Conservation (phyloP, 345 rosid species). For the Eucalyptus regnans region DNA sequence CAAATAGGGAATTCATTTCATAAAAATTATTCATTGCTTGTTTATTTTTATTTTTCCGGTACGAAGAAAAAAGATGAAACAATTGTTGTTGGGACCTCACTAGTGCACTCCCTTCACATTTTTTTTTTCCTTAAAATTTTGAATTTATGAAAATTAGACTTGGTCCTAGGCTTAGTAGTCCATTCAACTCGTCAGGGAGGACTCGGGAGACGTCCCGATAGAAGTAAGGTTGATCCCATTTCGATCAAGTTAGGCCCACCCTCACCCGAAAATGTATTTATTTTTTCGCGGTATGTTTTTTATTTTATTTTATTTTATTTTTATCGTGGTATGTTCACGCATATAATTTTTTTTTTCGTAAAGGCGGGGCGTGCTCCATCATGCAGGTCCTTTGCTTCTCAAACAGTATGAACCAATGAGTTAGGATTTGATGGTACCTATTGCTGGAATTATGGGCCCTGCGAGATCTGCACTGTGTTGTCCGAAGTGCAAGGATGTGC, state of each 20-base stretch:
- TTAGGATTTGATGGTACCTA: neutral
- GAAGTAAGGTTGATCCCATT: neutral
- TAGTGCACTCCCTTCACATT: neutral
- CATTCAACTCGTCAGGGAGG: neutral
- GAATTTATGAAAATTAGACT: neutral
- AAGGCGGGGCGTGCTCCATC: neutral
- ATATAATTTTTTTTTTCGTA: neutral
- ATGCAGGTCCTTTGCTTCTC: neutral
- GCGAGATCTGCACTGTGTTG: neutral
- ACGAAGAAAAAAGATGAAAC: too few relatives aligned
- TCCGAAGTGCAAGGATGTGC: neutral
- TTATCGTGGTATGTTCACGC: neutral
- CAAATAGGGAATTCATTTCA: accelerated
- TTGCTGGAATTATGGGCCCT: neutral
- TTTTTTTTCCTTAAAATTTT: neutral
- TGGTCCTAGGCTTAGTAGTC: neutral
- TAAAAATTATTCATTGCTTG: neutral
- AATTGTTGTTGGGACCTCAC: neutral
- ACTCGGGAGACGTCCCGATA: neutral
- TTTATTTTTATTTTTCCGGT: neutral
- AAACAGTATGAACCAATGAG: neutral
- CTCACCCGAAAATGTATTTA: neutral
- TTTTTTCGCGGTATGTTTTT: neutral
- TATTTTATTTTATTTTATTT: accelerated
- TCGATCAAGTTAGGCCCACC: neutral